Conservation (phyloP, 306 rosid genomes). For the Rubus idaeus region DNA sequence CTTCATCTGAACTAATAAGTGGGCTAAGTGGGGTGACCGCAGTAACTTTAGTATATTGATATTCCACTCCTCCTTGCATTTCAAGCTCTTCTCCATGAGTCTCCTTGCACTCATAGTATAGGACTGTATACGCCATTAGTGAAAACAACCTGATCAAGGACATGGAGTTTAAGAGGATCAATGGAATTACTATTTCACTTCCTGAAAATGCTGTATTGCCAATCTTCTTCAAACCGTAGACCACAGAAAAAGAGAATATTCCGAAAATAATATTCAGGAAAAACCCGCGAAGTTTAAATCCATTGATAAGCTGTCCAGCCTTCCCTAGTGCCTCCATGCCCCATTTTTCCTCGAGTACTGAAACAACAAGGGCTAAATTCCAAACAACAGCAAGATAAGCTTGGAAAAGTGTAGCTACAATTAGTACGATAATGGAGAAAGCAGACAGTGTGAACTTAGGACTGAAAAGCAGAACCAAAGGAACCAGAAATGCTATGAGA, state of each 20-base stretch:
- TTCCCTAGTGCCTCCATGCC: constrained; percentile 34
- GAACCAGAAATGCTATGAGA: neutral
- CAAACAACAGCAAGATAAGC: constrained; percentile 23
- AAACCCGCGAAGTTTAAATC: constrained; percentile 24
- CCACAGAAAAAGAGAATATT: neutral
- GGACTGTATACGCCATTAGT: constrained; percentile 20
- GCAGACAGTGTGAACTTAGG: too few relatives aligned
- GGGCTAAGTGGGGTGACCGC: neutral
- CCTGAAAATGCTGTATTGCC: neutral
- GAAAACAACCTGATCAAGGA: constrained; percentile 16
- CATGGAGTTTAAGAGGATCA: neutral
- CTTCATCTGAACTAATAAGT: neutral
- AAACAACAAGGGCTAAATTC: constrained; percentile 28
- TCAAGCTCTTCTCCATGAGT: constrained; percentile 36
- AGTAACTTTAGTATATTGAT: neutral
- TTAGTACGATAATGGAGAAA: neutral
- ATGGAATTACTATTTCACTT: neutral
- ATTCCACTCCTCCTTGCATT: constrained; percentile 18
- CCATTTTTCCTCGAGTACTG: constrained; percentile 27
- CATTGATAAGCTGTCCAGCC: constrained; percentile 22
- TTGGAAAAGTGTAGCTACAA: neutral
- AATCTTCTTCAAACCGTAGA: neutral
- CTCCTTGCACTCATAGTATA: constrained; percentile 37
- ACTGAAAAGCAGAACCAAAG: neutral
- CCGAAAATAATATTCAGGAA: constrained; percentile 22